Evolutionary conservation across 140 eudicot species (phyloP), one percentile per base, ranked within the genome.

Genomic region (Cichorium intybus): DNA sequence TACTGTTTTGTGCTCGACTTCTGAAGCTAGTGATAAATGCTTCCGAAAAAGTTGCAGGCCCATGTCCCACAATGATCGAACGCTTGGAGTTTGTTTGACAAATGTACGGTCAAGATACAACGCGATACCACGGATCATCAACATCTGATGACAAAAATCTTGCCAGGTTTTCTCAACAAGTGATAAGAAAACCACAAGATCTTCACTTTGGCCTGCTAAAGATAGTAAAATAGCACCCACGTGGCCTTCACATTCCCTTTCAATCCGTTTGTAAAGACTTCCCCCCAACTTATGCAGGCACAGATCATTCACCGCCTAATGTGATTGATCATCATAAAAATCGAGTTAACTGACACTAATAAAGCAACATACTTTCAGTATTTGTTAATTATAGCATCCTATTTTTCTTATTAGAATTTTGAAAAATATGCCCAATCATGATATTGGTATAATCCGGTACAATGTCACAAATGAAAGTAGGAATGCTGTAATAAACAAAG

Each of bases 101-200:
- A 89, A 94, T 24, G 97, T 94, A 56, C 99, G 91, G 68, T 94
- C 97, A 43, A 89, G 95, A 84, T 73, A 89, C 73, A 89, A 77
- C 4, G 99, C 99, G 60, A 94, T 88, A 29, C 97, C 86, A 48
- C 99, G 99, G 22, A 93, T 94, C 99, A 94, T 84, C 72, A 89
- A 72, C 99, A 94, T 94, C 66, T 94, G 99, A 39, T 89, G 97
- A 84, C 99, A 94, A 62, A 94, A 90, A 71, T 89, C 97, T 64
- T 94, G 99, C 99, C 99, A 94, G 45, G 91, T 80, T 62, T 89
- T 94, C 81, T 89, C 87, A 70, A 93, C 95, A 61, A 86, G 90
- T 18, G 95, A 86, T 70, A 94, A 67, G 82, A 94, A 94, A 59
- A 89, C 99, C 76, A 80, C 88, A 35, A 86, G 82, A 75, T 94